phyloP scores from a whole-genome alignment of 2,329 filamentous ascomycete species.

The Calonectria hongkongensis region DNA sequence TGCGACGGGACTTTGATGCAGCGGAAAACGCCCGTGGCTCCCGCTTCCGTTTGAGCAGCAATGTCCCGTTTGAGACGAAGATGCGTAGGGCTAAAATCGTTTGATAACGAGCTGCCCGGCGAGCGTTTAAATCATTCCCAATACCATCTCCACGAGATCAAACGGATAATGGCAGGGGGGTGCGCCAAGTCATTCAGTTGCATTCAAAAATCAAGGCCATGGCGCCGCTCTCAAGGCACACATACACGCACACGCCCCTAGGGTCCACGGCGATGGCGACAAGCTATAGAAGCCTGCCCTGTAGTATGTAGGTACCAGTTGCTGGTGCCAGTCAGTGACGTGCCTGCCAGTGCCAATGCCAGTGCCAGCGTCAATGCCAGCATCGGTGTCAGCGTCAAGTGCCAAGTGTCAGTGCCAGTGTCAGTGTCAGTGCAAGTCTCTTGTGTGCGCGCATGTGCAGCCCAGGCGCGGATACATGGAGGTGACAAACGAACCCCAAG shows the following conservation, averaged over 20 bases:
- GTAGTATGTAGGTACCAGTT: not conserved
- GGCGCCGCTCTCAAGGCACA: slow-evolving; percentile 43
- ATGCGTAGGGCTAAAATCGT: slow-evolving; percentile 47
- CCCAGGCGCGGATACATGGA: slow-evolving; percentile 2
- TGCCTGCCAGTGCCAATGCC: not conserved
- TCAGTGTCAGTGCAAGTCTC: not conserved
- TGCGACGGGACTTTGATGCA: slow-evolving; percentile 43
- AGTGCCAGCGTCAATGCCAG: not conserved
- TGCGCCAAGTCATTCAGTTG: slow-evolving; percentile 42
- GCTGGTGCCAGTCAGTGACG: not conserved
- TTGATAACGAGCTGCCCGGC: slow-evolving; percentile 50
- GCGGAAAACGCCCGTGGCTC: slow-evolving; percentile 51
- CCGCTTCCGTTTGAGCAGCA: slow-evolving; percentile 49
- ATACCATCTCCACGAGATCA: slow-evolving; percentile 44
- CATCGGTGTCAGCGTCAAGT: too few species aligned
- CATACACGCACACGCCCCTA: slow-evolving; percentile 25
- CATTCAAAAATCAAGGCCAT: slow-evolving; percentile 41
- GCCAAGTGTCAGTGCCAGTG: not conserved
- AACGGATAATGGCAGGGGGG: slow-evolving; percentile 43
- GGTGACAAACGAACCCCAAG: slow-evolving; percentile 11
- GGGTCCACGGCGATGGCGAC: not conserved
- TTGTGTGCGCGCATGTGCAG: not conserved
- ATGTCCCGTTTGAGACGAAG: slow-evolving; percentile 46
- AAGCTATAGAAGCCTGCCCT: slow-evolving; percentile 1
- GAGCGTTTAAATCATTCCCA: slow-evolving; percentile 43